Evolutionary conservation across 2,329 filamentous ascomycete genomes (phyloP).

Genomic region (Myriosclerotinia duriaeana): DNA sequence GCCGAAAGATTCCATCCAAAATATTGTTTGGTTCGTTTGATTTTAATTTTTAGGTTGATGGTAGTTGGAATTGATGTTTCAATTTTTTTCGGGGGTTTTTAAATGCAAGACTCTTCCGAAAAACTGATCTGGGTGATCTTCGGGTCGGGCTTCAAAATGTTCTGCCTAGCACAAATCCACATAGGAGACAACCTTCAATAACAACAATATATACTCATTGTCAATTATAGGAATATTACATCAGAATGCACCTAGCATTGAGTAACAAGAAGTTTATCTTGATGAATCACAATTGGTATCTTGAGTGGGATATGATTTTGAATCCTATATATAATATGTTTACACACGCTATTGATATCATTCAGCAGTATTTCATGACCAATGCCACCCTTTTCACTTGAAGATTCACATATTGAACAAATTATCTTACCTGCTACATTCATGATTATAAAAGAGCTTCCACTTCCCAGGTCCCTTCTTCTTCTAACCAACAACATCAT

Average conservation of each 20-base stretch:
- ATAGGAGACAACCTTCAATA: neutral
- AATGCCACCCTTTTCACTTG: neutral
- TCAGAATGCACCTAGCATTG: neutral
- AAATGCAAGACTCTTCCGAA: too few relatives aligned
- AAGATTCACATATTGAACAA: conserved; percentile 1
- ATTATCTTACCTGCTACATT: neutral
- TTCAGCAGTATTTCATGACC: neutral
- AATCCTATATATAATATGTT: neutral
- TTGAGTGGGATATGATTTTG: neutral
- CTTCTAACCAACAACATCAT: neutral
- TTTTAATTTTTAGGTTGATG: neutral
- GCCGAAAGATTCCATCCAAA: neutral
- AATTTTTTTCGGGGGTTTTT: too few relatives aligned
- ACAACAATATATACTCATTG: neutral
- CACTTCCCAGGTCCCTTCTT: neutral
- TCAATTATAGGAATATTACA: neutral
- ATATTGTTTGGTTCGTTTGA: neutral
- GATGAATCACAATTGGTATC: conserved; percentile 12
- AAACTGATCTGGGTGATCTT: neutral
- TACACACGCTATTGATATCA: neutral
- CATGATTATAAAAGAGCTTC: neutral
- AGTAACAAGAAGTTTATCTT: neutral
- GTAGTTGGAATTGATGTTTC: too few relatives aligned
- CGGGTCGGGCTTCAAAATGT: neutral
- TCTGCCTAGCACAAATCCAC: neutral